phyloP scores from a whole-genome alignment of 2,329 filamentous ascomycete genomes.

The Colletotrichum falcatum region DNA sequence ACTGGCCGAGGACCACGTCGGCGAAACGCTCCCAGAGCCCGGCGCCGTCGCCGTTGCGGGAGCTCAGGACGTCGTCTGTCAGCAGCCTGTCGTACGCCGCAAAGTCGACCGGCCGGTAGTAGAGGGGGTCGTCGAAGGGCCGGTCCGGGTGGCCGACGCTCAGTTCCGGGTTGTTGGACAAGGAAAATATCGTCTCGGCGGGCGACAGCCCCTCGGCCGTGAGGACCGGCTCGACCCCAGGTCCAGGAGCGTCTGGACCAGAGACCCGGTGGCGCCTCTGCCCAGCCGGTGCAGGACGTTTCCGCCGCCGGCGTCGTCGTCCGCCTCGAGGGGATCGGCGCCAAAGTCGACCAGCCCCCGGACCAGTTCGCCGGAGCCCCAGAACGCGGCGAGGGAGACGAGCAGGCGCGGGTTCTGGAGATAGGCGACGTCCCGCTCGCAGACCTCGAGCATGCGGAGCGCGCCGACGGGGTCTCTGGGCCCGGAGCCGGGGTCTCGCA shows the following conservation, averaged over 20 bases:
- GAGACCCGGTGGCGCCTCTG: slow-evolving; percentile 41
- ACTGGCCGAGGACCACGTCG: not conserved
- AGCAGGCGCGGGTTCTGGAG: slow-evolving; percentile 30
- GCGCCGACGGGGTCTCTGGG: not conserved
- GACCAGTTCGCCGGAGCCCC: slow-evolving; percentile 46
- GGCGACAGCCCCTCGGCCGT: slow-evolving; percentile 43
- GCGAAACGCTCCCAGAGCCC: slow-evolving; percentile 36
- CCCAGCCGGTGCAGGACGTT: slow-evolving; percentile 47
- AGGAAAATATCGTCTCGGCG: slow-evolving; percentile 49
- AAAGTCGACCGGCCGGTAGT: not conserved
- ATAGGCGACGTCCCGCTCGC: slow-evolving; percentile 9
- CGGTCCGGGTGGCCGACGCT: no score
- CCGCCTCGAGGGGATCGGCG: slow-evolving; percentile 37
- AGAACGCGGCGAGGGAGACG: slow-evolving; percentile 44
- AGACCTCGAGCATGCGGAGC: slow-evolving; percentile 16
- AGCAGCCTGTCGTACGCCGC: slow-evolving; percentile 8
- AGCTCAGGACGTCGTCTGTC: not conserved
- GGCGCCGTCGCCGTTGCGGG: not conserved
- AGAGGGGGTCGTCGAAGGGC: not conserved
- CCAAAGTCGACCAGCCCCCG: slow-evolving; percentile 42
- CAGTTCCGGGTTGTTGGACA: slow-evolving; percentile 34
- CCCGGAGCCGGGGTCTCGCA: not conserved
- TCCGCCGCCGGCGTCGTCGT: slow-evolving; percentile 38
- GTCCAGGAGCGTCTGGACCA: slow-evolving; percentile 45
- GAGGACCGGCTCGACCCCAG: slow-evolving; percentile 37